phyloP scores from a whole-genome alignment of 257 asterid species.

The Fraxinus excelsior region DNA sequence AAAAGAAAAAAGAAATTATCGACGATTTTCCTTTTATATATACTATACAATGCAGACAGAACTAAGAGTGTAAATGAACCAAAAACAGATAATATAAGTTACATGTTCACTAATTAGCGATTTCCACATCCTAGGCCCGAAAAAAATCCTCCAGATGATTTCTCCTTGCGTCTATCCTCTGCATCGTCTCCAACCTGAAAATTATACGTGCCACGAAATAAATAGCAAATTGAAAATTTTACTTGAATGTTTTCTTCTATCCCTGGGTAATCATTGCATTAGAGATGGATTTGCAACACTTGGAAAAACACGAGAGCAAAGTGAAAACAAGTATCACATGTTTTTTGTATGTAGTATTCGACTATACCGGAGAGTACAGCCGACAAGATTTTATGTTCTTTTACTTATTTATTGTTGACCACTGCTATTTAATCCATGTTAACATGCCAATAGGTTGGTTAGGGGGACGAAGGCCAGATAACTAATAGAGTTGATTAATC shows the following conservation, averaged over 20 bases:
- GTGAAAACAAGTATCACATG: neutral
- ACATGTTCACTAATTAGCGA: conserved; percentile 21
- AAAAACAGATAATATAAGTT: neutral
- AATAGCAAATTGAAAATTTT: neutral
- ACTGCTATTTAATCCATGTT: neutral
- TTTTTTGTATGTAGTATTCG: too few relatives aligned
- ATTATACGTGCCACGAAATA: neutral
- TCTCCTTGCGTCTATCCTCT: conserved; percentile 44
- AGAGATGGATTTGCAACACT: neutral
- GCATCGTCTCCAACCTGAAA: conserved; percentile 45
- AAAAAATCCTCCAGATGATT: conserved; percentile 48
- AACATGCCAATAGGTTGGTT: neutral
- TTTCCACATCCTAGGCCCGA: conserved; percentile 45
- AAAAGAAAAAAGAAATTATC: too few relatives aligned
- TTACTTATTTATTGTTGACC: neutral
- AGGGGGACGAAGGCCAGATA: neutral
- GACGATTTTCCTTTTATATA: too few relatives aligned
- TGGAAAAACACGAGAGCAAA: neutral
- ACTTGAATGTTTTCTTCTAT: neutral
- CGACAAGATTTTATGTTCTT: neutral
- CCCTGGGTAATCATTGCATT: neutral
- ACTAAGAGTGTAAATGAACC: conserved; percentile 32
- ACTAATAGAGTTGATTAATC: neutral
- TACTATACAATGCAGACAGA: conserved; percentile 20
- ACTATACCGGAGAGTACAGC: too few relatives aligned